phyloP scores from a whole-genome alignment of 257 asterid genomes.

The Anisodus tanguticus region DNA sequence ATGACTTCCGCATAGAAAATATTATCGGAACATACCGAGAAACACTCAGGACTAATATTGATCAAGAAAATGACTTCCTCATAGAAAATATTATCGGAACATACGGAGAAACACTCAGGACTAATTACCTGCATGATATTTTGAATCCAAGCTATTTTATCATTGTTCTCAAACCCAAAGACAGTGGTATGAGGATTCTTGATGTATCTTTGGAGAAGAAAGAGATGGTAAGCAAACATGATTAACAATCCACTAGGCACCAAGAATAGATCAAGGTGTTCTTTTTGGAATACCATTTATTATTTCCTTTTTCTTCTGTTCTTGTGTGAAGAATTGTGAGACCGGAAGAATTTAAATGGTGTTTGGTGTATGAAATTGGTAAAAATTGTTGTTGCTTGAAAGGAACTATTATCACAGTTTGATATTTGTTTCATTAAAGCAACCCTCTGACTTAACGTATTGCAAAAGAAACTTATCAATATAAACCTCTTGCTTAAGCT shows the following conservation, averaged over 20 bases:
- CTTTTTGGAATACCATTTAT: conserved; percentile 29
- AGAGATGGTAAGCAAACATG: conserved; percentile 30
- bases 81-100: too few relatives aligned
- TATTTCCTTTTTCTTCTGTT: not conserved
- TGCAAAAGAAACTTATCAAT: not conserved
- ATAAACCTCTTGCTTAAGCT: conserved; percentile 9
- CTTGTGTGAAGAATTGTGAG: not conserved
- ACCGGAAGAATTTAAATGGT: not conserved
- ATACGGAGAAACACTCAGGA: too few relatives aligned
- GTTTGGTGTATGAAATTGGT: not conserved
- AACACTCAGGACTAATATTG: too few relatives aligned
- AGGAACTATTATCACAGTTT: not conserved
- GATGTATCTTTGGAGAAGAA: conserved; percentile 31
- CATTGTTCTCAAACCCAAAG: conserved; percentile 29
- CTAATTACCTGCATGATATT: conserved; percentile 12
- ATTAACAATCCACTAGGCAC: conserved; percentile 31
- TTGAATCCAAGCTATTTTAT: conserved; percentile 33
- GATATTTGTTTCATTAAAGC: not conserved
- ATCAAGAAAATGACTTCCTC: too few relatives aligned
- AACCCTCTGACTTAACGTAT: conserved; percentile 3
- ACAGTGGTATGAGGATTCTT: conserved; percentile 21
- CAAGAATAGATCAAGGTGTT: conserved; percentile 24
- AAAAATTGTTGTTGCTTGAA: conserved; percentile 19
- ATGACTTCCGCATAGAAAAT: too few relatives aligned
- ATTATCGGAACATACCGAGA: too few relatives aligned